Conservation (phyloP, 208 protist genomes). For the Trypanosoma congolense region DNA sequence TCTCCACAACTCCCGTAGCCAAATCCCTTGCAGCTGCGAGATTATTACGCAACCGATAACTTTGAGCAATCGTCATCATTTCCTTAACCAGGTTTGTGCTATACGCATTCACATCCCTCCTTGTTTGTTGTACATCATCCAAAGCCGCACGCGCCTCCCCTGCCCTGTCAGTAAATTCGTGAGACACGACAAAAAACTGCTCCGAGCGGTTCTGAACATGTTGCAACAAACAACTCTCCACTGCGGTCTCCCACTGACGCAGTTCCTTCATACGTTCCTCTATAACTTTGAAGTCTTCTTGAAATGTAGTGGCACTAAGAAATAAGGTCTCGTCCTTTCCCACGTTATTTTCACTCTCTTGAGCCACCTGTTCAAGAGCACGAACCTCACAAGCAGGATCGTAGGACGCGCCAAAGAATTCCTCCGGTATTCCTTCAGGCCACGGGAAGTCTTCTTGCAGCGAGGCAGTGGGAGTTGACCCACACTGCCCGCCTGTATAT, state of each 20-base stretch:
- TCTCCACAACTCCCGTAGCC: constrained; percentile 20
- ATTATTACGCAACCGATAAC: constrained; percentile 63
- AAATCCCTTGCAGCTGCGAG: constrained; percentile 34
- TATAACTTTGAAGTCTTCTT: constrained; percentile 61
- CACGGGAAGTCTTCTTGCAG: constrained; percentile 35
- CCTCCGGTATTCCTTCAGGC: constrained; percentile 46
- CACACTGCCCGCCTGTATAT: neutral
- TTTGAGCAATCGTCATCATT: constrained; percentile 56
- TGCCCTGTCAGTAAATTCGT: constrained; percentile 51
- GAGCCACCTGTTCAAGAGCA: constrained; percentile 10
- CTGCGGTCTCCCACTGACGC: constrained; percentile 57
- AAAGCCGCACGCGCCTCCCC: constrained; percentile 49
- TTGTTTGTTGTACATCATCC: constrained; percentile 32
- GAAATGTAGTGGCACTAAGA: constrained; percentile 42
- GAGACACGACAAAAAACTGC: constrained; percentile 76
- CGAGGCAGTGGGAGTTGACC: neutral
- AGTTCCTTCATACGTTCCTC: constrained; percentile 64
- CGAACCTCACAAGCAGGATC: constrained; percentile 10
- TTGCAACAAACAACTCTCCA: constrained; percentile 71
- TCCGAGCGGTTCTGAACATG: constrained; percentile 83
- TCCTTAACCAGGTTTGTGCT: constrained; percentile 44
- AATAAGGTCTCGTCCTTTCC: neutral
- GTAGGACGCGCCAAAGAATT: constrained; percentile 43
- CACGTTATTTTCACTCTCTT: neutral
- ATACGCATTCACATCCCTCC: constrained; percentile 31